These are phyloP conservation scores for Claviceps purpurea DNA, from an alignment of 2,329 filamentous ascomycete genomes.

Conservation along the genomic window DNA sequence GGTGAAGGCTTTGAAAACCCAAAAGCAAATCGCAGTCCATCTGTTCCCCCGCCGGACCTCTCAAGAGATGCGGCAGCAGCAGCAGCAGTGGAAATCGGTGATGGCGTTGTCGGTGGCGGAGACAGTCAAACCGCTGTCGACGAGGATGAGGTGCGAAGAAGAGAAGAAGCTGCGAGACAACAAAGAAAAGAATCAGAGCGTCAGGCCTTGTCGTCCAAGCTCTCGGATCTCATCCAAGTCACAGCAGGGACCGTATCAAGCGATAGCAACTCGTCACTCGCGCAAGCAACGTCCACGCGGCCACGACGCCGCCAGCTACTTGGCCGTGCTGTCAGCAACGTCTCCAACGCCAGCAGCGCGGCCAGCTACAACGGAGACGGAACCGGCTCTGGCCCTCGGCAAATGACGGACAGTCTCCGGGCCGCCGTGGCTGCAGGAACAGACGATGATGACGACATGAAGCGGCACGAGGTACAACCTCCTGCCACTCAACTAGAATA, in stretches of 20 bases:
- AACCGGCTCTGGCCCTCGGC: slow-evolving; percentile 10
- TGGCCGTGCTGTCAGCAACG: slow-evolving; percentile 45
- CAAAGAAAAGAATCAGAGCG: slow-evolving; percentile 24
- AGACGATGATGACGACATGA: slow-evolving; percentile 10
- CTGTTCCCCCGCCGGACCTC: slow-evolving; percentile 5
- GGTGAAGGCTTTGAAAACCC: slow-evolving; percentile 6
- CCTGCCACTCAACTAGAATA: slow-evolving; percentile 41
- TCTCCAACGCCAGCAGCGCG: slow-evolving; percentile 35
- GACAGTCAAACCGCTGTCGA: background rate
- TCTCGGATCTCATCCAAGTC: slow-evolving; percentile 28
- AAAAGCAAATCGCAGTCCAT: slow-evolving; percentile 3
- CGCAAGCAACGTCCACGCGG: slow-evolving; percentile 8
- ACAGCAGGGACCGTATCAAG: background rate
- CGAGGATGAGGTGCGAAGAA: slow-evolving; percentile 5
- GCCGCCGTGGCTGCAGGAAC: slow-evolving; percentile 5
- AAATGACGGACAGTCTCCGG: slow-evolving; percentile 2
- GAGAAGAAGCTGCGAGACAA: slow-evolving; percentile 10
- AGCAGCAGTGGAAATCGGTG: background rate
- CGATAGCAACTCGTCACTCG: slow-evolving; percentile 6
- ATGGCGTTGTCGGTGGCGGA: background rate
- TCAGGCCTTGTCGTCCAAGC: slow-evolving; percentile 26
- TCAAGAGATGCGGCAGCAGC: background rate
- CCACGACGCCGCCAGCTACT: slow-evolving; percentile 36
- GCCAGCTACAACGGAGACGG: slow-evolving; percentile 21
- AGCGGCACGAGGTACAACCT: slow-evolving; percentile 19